Base-by-base conservation (phyloP, 23 red algal species). In the Gracilaria caudata region DNA sequence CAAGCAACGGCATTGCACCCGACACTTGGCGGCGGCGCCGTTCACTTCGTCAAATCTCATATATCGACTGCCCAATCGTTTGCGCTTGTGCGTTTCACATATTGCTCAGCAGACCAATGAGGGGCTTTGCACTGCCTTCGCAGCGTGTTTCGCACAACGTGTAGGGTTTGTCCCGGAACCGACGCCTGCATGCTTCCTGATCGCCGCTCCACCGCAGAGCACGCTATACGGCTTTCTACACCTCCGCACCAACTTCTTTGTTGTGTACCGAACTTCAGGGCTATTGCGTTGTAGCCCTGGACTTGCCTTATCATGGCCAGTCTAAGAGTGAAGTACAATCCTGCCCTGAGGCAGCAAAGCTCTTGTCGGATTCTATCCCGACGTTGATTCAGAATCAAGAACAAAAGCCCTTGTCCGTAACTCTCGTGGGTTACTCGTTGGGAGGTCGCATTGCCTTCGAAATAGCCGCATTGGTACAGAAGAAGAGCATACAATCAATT, bases 381-480 rank as follows among this genome's bases (percentile, higher is more conserved):
- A 38, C 19, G 7, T 24, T 90, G 23, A 21, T 79, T 51, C 53
- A 43, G 21, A 13, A 17, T 37, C 30, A 21, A 25, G 21, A 36
- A 38, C 35, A 71, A 5, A 38, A 26, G 21, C 49, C 32, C 6
- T 17, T 38, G 33, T n/a, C 20, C 26, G 16, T 87, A 5, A 60
- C 46, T 5, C 78, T 90, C 17, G 77, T 68, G 4, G 86, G 74
- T 35, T 90, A 90, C 38, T 90, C 86, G 4, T 26, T 90, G 44
- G 86, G 86, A 56, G 86, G 86, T 28, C 86, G 86, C 37, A 68
- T 90, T 20, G 86, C 86, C 37, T 56, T 90, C 11, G 86, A 90
- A 81, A 13, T 90, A 19, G 58, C 59, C 73, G 24, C 19, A 32
- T 17, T 26, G 4, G 34, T 32, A 33, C 35, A 33, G 14, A 10